Conservation (phyloP, 2,329 filamentous ascomycete species). For the Paecilomyces fulvus region DNA sequence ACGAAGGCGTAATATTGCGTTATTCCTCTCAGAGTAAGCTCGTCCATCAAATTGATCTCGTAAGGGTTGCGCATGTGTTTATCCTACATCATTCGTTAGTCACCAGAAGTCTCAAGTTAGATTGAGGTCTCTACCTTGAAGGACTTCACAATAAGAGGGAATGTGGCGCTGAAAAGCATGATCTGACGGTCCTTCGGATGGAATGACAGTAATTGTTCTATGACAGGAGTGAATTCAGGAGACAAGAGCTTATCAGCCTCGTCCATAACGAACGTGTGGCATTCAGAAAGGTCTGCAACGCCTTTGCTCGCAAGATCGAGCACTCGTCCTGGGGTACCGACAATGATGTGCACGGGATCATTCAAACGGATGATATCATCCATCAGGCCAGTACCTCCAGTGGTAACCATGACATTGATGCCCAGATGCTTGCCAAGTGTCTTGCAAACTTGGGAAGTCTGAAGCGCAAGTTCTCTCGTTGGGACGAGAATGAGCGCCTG, state of each 20-base stretch:
- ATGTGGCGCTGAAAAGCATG: constrained; percentile 98
- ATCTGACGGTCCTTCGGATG: constrained; percentile 97
- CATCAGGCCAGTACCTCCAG: constrained; percentile 86
- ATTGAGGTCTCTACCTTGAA: constrained; percentile 54
- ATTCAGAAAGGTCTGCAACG: constrained; percentile 91
- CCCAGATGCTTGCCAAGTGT: constrained; percentile 94
- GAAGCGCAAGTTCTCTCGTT: constrained; percentile 91
- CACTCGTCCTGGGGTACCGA: constrained; percentile 93
- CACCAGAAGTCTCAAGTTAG: not conserved
- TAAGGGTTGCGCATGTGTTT: constrained; percentile 96
- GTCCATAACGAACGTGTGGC: constrained; percentile 98
- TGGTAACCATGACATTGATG: constrained; percentile 98
- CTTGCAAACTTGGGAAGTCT: constrained; percentile 99
- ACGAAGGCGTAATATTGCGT: constrained; percentile 99
- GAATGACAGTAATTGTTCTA: constrained; percentile 90
- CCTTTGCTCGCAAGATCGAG: constrained; percentile 93
- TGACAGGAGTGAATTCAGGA: constrained; percentile 91
- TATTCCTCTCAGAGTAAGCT: constrained; percentile 93
- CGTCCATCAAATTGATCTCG: constrained; percentile 99
- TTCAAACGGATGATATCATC: constrained; percentile 94
- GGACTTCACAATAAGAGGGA: constrained; percentile 91
- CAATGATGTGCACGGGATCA: constrained; percentile 93
- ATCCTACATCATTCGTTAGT: constrained; percentile 45
- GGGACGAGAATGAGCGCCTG: constrained; percentile 95
- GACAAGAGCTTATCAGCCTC: constrained; percentile 97